Percentiles rank a stretch among this genome's conserved stretches.
Evolutionary conservation across 1,284 basidiomycete genomes (phyloP).

Genomic region (Microbotryum saponariae): DNA sequence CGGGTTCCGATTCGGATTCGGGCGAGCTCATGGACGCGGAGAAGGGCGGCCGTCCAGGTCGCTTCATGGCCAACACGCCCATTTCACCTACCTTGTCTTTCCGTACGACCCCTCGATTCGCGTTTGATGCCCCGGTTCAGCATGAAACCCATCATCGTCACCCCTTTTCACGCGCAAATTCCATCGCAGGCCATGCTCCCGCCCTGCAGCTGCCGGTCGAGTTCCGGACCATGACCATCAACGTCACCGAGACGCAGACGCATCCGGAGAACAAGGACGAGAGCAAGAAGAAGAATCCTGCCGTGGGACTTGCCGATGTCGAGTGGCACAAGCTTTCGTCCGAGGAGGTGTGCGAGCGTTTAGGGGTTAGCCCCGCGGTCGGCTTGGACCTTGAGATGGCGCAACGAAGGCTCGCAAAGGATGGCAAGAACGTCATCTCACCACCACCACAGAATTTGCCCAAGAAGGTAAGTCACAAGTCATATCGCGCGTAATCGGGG

Average conservation of each 20-base stretch:
- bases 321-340: constrained; percentile 47
- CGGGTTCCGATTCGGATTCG: no score
- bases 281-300: not conserved
- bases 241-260: constrained; percentile 9
- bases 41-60: no score
- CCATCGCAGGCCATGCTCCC: no score
- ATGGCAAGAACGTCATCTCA: constrained; percentile 50
- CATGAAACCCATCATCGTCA: no score
- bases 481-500: no score
- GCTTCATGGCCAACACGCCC: no score
- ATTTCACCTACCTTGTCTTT: no score
- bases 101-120: no score
- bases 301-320: constrained; percentile 41
- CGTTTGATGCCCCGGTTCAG: no score
- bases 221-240: constrained; percentile 34
- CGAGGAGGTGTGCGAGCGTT: constrained; percentile 47
- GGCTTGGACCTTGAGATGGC: constrained; percentile 49
- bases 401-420: constrained; percentile 42
- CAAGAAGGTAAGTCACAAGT: not conserved
- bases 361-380: constrained; percentile 45
- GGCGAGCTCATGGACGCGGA: no score
- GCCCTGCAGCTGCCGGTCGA: constrained; percentile 31
- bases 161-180: no score
- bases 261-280: not conserved
- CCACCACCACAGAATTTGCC: constrained; percentile 37